phyloP scores from a whole-genome alignment of 768 basidiomycete genomes.

The Trametes sanguinea region DNA sequence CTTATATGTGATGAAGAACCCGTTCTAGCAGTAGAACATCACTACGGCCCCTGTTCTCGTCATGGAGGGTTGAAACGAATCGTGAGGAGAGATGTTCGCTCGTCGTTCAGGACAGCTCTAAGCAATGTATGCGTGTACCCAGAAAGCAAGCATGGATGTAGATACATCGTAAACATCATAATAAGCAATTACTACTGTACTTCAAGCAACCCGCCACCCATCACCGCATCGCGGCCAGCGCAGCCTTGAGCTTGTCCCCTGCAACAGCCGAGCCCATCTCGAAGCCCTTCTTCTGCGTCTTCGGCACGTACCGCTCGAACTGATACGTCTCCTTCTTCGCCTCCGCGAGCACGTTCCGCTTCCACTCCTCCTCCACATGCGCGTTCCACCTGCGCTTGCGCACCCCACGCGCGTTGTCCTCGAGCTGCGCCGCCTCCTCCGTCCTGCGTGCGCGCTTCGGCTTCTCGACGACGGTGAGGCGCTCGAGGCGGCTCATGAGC shows the following conservation, averaged over 20 bases:
- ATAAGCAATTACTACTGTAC: too few species aligned
- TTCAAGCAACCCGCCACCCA: background rate
- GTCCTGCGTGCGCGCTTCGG: background rate
- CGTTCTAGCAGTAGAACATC: too few species aligned
- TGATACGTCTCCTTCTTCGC: conserved; percentile 6
- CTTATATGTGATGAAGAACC: too few species aligned
- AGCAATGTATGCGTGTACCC: too few species aligned
- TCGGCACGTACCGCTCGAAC: background rate
- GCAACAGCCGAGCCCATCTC: too few species aligned
- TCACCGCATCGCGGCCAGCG: background rate
- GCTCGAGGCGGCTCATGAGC: conserved; percentile 55
- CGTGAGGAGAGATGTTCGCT: too few species aligned
- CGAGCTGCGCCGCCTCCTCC: background rate
- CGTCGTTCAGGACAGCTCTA: too few species aligned
- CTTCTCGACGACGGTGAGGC: conserved; percentile 29
- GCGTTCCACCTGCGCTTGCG: conserved; percentile 5
- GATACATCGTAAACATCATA: too few species aligned
- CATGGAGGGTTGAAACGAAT: too few species aligned
- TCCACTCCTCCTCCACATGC: conserved; percentile 8
- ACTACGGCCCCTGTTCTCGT: too few species aligned
- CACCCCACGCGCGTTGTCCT: background rate
- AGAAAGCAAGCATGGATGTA: too few species aligned
- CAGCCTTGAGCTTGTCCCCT: background rate
- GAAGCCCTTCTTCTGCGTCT: background rate
- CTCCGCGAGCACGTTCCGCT: conserved; percentile 5